phyloP scores from a whole-genome alignment of 2,329 filamentous ascomycete species.

The Macroventuria anomochaeta region DNA sequence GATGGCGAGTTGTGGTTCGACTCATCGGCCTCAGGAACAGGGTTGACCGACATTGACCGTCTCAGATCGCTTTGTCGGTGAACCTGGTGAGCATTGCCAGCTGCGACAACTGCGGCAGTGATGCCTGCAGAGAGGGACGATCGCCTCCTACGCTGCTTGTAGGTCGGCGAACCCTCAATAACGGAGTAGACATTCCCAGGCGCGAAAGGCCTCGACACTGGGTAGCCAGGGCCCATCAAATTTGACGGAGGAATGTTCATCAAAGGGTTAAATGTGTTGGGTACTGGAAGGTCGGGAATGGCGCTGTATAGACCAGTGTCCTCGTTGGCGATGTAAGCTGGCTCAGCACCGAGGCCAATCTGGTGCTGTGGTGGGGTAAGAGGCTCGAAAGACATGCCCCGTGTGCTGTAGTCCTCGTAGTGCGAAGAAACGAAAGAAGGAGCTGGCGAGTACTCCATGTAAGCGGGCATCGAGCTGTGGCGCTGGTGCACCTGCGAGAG shows the following conservation, averaged over 20 bases:
- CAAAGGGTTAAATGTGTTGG: constrained; percentile 82
- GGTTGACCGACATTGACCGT: constrained; percentile 86
- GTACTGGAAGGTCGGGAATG: constrained; percentile 84
- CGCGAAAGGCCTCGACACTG: constrained; percentile 70
- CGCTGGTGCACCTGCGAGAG: constrained; percentile 84
- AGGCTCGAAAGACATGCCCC: constrained; percentile 94
- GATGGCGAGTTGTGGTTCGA: constrained; percentile 79
- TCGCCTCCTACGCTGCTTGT: constrained; percentile 93
- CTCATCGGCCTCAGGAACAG: constrained; percentile 80
- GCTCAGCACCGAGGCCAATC: constrained; percentile 80
- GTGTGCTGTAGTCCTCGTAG: constrained; percentile 96
- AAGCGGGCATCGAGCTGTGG: constrained; percentile 98
- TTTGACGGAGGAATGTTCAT: constrained; percentile 90
- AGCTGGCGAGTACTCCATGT: constrained; percentile 96
- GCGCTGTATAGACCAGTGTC: constrained; percentile 95
- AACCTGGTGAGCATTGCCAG: constrained; percentile 61
- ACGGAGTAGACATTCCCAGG: constrained; percentile 88
- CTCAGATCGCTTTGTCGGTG: constrained; percentile 90
- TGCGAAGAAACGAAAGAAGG: constrained; percentile 99
- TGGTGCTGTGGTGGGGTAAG: constrained; percentile 94
- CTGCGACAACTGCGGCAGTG: constrained; percentile 70
- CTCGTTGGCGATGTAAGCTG: constrained; percentile 97
- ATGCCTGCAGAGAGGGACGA: constrained; percentile 89
- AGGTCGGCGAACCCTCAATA: constrained; percentile 96
- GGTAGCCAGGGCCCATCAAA: constrained; percentile 79